Evolutionary conservation across 805 yeast genomes (phyloP), one percentile per base, ranked within the genome.

Genomic region (Candida ipomoeae): DNA sequence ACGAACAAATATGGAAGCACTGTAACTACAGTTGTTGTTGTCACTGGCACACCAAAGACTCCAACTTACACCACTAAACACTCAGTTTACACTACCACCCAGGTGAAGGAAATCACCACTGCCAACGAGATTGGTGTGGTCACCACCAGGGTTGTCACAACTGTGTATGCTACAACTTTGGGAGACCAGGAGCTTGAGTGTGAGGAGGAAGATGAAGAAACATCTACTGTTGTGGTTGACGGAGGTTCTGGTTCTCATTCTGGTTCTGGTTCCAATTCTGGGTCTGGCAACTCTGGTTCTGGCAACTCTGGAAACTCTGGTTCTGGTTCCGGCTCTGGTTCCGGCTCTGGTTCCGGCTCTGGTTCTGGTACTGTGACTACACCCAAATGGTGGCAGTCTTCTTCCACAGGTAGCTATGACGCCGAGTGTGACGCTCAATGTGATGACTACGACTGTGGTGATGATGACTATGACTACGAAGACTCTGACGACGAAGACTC

Each of bases 401-500:
- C 40, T 31, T 35, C 52, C 31, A 34, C 59, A 3, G 33, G 56
- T 10, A 23, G 39, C 41, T 55, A 54, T 46, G 59, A 56, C 36
- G 5, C 49, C 18, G 50, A 50, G 32, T 56, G 59, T 21, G 42
- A 50, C 17, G 59, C 59, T 14, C 41, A 56, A 42, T 56, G 59
- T 34, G 59, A 56, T 23, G 48, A 44, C 29, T 51, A 52, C 29
- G 51, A 56, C 47, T 56, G 59, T 23, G 59, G 59, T 6, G 59
- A 54, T 40, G 55, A 49, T 10, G 59, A 56, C 44, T 56, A 48
- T 43, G 59, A 56, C 48, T 56, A 54, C 41, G 54, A 48, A 42
- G 58, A 54, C 46, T 48, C 52, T 21, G 59, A 54, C 40, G 56
- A 48, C 35, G 59, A 56, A 8, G 50, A 48, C 41, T 20, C 26